These are phyloP conservation scores for Trichophyton equinum DNA, from an alignment of 2,329 filamentous ascomycete species.

Conservation along the genomic window DNA sequence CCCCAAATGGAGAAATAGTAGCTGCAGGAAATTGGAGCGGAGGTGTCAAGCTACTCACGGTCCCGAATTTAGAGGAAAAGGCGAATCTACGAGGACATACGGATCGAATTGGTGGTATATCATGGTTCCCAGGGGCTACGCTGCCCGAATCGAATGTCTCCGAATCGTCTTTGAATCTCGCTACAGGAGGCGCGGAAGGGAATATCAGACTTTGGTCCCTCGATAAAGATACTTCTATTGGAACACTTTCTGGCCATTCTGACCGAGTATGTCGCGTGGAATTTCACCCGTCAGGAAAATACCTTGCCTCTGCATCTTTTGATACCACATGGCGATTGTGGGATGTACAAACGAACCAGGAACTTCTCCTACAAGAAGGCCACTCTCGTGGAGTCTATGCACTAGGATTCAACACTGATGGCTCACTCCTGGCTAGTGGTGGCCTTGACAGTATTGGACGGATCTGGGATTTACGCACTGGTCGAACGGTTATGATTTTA, in stretches of 20 bases:
- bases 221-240: conserved; percentile 68
- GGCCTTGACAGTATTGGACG: conserved; percentile 88
- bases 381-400: conserved; percentile 90
- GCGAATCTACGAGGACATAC: conserved; percentile 69
- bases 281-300: conserved; percentile 83
- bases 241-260: conserved; percentile 70
- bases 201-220: conserved; percentile 84
- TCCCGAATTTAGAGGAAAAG: conserved; percentile 70
- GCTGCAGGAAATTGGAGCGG: conserved; percentile 92
- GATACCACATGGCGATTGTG: conserved; percentile 95
- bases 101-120: conserved; percentile 76
- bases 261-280: conserved; percentile 84
- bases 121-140: conserved; percentile 79
- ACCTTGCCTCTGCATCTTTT: conserved; percentile 83
- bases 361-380: conserved; percentile 81
- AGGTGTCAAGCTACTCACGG: conserved; percentile 69
- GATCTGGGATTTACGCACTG: conserved; percentile 88
- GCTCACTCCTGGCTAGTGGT: conserved; percentile 79
- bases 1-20: conserved; percentile 69
- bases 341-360: conserved; percentile 76
- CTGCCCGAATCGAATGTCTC: conserved; percentile 59
- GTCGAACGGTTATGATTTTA: conserved; percentile 88
- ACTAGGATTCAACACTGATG: conserved; percentile 80
- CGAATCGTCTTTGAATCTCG: conserved; percentile 64
- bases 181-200: conserved; percentile 79